phyloP scores from a whole-genome alignment of 495 filamentous ascomycete genomes.

The Cudoniella acicularis region DNA sequence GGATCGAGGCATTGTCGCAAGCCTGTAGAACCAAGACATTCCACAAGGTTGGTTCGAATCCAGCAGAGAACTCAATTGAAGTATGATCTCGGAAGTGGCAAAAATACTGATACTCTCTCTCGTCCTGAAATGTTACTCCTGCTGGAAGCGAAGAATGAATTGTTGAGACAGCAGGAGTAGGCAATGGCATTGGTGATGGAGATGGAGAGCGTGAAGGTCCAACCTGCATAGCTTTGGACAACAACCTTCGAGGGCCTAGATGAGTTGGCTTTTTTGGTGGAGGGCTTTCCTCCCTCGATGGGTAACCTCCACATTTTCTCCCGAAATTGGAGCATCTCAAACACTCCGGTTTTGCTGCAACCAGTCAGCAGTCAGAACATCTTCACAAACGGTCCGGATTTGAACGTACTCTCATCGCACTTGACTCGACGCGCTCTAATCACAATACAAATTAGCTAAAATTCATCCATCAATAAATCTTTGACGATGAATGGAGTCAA shows the following conservation, averaged over 20 bases:
- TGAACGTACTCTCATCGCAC: slow-evolving; percentile 32
- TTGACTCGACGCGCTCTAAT: slow-evolving; percentile 38
- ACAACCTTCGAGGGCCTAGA: slow-evolving; percentile 5
- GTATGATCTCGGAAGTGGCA: slow-evolving; percentile 20
- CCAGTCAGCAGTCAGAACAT: not conserved
- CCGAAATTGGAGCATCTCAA: slow-evolving; percentile 36
- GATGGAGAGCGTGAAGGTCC: not conserved
- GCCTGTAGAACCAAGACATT: slow-evolving; percentile 13
- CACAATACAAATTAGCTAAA: not conserved
- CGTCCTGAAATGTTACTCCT: slow-evolving; percentile 8
- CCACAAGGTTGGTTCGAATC: slow-evolving; percentile 17
- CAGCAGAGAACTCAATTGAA: slow-evolving; percentile 11
- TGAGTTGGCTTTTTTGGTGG: not conserved
- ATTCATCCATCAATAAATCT: not conserved
- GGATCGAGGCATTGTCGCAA: slow-evolving; percentile 8
- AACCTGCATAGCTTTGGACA: slow-evolving; percentile 9
- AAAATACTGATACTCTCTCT: slow-evolving; percentile 18
- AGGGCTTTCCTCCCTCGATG: slow-evolving; percentile 12
- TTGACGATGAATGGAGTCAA: too few species aligned
- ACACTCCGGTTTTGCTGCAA: slow-evolving; percentile 32
- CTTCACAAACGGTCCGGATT: not conserved
- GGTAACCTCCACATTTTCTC: slow-evolving; percentile 39
- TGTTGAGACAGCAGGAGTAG: not conserved
- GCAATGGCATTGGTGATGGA: not conserved
- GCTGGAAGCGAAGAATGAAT: not conserved